These are phyloP conservation scores for Aspergillus incahuasiensis DNA, from an alignment of 495 filamentous ascomycete genomes.

Conservation along the genomic window DNA sequence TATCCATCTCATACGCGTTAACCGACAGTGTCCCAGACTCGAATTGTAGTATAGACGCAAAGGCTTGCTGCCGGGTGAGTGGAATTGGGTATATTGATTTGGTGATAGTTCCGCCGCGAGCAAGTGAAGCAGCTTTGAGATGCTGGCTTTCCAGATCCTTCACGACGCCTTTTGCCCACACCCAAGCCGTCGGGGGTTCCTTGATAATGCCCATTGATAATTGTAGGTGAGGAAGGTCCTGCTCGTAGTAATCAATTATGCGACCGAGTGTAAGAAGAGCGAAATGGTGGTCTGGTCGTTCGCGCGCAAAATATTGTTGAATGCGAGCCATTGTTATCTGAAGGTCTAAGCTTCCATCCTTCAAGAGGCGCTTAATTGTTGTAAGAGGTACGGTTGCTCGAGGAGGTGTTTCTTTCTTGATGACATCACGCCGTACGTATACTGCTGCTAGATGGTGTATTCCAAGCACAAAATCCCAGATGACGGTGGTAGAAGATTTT, in stretches of 20 bases:
- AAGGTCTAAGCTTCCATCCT: neutral
- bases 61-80: neutral
- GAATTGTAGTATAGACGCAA: slow-evolving; percentile 7
- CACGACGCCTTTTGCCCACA: neutral
- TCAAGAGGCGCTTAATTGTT: neutral
- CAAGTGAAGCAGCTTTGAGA: neutral
- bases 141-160: neutral
- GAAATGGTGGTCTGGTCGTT: neutral
- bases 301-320: neutral
- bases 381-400: neutral
- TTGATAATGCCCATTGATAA: slow-evolving; percentile 3
- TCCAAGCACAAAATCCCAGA: slow-evolving; percentile 1
- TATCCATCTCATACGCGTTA: neutral
- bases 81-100: neutral
- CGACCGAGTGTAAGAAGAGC: slow-evolving; percentile 3
- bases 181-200: neutral
- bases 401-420: neutral
- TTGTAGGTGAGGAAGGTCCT: neutral
- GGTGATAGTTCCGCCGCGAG: neutral
- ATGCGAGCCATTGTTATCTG: neutral
- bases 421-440: neutral
- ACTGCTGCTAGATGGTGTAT: slow-evolving; percentile 7
- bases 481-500: neutral
- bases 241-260: slow-evolving; percentile 1
- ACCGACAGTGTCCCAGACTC: slow-evolving; percentile 1